Conservation (phyloP, 83 land plant genomes). For the Picea mariana region DNA sequence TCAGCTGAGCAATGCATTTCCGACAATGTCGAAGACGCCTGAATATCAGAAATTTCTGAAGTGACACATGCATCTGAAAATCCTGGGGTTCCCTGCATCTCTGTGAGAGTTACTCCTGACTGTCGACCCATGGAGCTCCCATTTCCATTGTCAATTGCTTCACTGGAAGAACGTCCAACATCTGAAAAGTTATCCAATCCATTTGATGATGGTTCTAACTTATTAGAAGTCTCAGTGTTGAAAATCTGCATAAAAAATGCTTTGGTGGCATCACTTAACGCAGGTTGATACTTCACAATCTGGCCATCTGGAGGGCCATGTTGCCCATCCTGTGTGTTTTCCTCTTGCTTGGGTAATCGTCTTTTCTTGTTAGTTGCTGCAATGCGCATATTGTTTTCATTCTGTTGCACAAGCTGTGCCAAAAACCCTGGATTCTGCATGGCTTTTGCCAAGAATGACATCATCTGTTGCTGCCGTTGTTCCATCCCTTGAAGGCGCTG, state of each 20-base stretch:
- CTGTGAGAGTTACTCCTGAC: conserved; percentile 72
- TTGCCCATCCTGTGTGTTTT: conserved; percentile 16
- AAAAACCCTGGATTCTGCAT: conserved; percentile 86
- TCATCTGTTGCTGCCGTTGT: conserved; percentile 90
- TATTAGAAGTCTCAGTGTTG: conserved; percentile 33
- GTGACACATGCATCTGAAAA: conserved; percentile 22
- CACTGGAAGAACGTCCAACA: conserved; percentile 24
- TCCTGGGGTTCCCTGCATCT: conserved; percentile 46
- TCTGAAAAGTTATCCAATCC: conserved; percentile 47
- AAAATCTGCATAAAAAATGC: conserved; percentile 56
- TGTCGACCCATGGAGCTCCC: conserved; percentile 20
- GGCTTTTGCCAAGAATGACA: conserved; percentile 90
- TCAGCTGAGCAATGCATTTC: conserved; percentile 24
- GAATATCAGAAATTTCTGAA: conserved; percentile 19
- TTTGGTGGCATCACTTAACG: conserved; percentile 44
- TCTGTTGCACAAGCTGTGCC: conserved; percentile 77
- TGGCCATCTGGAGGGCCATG: conserved; percentile 48
- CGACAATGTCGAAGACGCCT: conserved; percentile 24
- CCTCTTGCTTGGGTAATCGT: conserved; percentile 68
- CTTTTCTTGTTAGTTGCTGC: conserved; percentile 64
- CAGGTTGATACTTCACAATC: conserved; percentile 52
- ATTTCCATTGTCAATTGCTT: conserved; percentile 27
- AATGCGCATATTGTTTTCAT: conserved; percentile 62
- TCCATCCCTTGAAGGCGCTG: conserved; percentile 83
- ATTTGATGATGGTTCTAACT: conserved; percentile 28